Conservation (phyloP, 805 yeast species). For the baker's yeast (Saccharomyces cerevisiae) region DNA sequence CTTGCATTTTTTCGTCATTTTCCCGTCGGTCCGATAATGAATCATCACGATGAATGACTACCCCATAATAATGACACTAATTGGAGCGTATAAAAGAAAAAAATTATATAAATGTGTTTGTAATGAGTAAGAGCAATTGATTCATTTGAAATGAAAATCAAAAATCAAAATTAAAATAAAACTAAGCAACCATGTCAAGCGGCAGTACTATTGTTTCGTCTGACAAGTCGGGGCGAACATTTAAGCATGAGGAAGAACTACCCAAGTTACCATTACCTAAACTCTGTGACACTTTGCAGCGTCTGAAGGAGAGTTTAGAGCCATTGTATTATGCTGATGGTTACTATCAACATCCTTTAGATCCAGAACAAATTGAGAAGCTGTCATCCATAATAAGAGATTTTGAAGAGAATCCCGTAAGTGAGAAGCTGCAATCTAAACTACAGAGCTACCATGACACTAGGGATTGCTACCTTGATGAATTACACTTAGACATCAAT, state of each 20-base stretch:
- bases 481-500: slow-evolving; percentile 35
- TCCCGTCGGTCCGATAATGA: background rate
- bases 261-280: slow-evolving; percentile 61
- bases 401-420: slow-evolving; percentile 37
- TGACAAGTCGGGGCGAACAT: background rate
- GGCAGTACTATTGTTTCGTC: background rate
- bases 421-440: slow-evolving; percentile 46
- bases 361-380: slow-evolving; percentile 22
- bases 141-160: background rate
- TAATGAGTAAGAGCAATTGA: background rate
- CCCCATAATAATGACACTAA: background rate
- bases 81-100: background rate
- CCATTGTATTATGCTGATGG: slow-evolving; percentile 53
- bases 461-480: slow-evolving; percentile 48
- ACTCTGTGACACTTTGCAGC: slow-evolving; percentile 41
- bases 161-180: background rate
- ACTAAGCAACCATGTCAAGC: background rate
- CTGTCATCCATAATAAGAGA: slow-evolving; percentile 38
- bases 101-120: background rate
- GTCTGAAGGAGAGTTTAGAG: slow-evolving; percentile 46
- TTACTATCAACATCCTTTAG: slow-evolving; percentile 29
- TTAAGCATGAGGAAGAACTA: slow-evolving; percentile 25
- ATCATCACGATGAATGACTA: background rate
- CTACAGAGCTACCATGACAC: slow-evolving; percentile 38
- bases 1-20: background rate